Percentiles rank a stretch among this genome's conserved stretches.
Conservation (phyloP, 305 asterid genomes). For the Fraxinus floribunda region DNA sequence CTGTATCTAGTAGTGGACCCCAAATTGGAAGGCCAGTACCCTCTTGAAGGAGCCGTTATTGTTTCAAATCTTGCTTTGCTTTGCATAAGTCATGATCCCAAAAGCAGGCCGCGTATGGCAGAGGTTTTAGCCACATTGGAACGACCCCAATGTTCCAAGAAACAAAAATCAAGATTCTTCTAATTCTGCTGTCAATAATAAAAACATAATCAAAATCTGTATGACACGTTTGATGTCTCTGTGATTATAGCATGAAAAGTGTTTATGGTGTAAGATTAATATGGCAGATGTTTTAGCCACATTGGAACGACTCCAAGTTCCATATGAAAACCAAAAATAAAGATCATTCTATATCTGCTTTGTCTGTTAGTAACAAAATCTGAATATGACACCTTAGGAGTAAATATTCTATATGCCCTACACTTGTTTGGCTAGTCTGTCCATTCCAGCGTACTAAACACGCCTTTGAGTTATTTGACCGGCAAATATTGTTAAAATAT, state of each 20-base stretch:
- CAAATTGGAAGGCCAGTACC: slow-evolving; percentile 22
- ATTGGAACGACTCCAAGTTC: no score
- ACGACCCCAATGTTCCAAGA: slow-evolving; percentile 26
- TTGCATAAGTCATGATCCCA: slow-evolving; percentile 34
- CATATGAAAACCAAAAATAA: no score
- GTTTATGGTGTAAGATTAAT: neutral
- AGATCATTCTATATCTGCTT: no score
- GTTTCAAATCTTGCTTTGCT: slow-evolving; percentile 43
- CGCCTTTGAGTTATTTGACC: no score
- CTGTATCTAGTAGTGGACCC: slow-evolving; percentile 46
- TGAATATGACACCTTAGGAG: no score
- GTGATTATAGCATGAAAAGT: neutral
- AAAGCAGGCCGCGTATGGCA: slow-evolving; percentile 39
- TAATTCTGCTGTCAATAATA: neutral
- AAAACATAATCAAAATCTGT: neutral
- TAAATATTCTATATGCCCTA: neutral
- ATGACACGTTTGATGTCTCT: neutral
- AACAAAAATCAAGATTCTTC: neutral
- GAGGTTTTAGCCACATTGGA: slow-evolving; percentile 43
- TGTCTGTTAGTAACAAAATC: no score
- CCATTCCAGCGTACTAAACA: neutral
- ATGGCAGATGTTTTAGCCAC: no score
- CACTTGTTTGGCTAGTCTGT: neutral
- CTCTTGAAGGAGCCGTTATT: slow-evolving; percentile 40
- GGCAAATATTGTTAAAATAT: no score